Evolutionary conservation across 371 early-diverging fungal genomes (phyloP), one percentile per base, ranked within the genome.

Genomic region (Globomyces sp.): DNA sequence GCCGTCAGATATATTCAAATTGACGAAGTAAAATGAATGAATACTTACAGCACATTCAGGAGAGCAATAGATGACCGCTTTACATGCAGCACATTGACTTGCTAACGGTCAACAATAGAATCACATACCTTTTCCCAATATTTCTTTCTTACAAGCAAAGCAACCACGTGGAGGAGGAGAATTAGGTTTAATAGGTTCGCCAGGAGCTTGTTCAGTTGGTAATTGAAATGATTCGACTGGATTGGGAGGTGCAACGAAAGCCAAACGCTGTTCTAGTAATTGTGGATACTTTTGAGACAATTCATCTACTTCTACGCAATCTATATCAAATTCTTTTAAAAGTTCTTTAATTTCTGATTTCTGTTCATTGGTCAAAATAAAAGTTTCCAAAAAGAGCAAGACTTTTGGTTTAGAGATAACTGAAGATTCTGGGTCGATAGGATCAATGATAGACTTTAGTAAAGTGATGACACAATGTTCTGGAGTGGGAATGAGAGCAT

Each of bases 51-150:
- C 76, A 57, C 80, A 80, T 1, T 71, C 80, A 2, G 75, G 57
- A 4, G 71, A 67, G 64, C 78, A 77, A 68, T 77, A 80, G 58
- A 80, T 80, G 53, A 80, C 70, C 6, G 77, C 77, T 57, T 76
- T 80, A 59, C 80, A 80, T 58, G 78, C 80, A 46, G 72, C 70
- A 70, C 80, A 80, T 64, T 80, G 80, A 67, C 73, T 77, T 36
- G 24, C 24, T 24, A 24, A 24, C 24, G 24, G 24, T 24, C 24
- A 24, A 24, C 24, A 24, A 24, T 24, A 24, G 24, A 24, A 24
- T 24, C 24, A 24, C 24, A 24, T 24, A 24, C 75, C 63, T 66
- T 80, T 80, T 24, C 64, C 71, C 9, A 63, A 66, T 39, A 80
- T 77, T 9, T 80, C 77, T 64, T 77, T 68, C 58, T 74, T 69